Base-by-base conservation (phyloP, 1,139 yeast genomes). In the Taphrina communis region DNA sequence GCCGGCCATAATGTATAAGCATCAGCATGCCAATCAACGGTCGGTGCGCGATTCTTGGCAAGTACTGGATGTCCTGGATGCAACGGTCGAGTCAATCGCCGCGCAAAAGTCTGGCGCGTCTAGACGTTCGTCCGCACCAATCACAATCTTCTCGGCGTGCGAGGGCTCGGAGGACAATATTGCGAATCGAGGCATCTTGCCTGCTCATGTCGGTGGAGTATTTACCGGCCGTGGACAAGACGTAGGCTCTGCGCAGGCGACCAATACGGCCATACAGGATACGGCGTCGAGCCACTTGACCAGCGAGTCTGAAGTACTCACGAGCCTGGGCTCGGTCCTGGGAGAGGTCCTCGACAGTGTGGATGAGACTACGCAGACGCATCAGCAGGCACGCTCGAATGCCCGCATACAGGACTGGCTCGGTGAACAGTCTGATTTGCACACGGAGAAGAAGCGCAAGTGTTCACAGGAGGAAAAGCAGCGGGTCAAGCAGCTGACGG, bases 341-440 rank as follows among this genome's bases (percentile, higher is more conserved):
- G 67, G 56, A 19, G 67, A 63, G 25, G 67, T 63, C 19, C 67
- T 63, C 7, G 67, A 63, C 1, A 63, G 67, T 50, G 67, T 63
- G 9, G 67, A 63, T 35, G 61, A 35, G 12, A 52, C 67, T 11
- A 63, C 67, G 17, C 60, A 63, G 36, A 35, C 42, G 14, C 55
- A 53, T 44, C 55, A 56, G 25, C 60, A 58, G 12, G 56, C 52
- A 17, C 67, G 61, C 11, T 63, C 61, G 7, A 56, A 63, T 21
- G 41, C 59, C 25, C 67, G 67, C 21, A 55, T 63, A 46, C 59
- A 56, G 42, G 56, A 63, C 41, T 63, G 67, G 67, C 61, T 63
- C 11, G 61, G 61, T 35, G 55, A 63, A 48, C 67, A 63, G 21
- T 38, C 61, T 3, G 42, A 46, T 12, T 50, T 56, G 36, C 50